Evolutionary conservation across 129 eudicot genomes (phyloP).

Genomic region (Heracleum sosnowskyi): DNA sequence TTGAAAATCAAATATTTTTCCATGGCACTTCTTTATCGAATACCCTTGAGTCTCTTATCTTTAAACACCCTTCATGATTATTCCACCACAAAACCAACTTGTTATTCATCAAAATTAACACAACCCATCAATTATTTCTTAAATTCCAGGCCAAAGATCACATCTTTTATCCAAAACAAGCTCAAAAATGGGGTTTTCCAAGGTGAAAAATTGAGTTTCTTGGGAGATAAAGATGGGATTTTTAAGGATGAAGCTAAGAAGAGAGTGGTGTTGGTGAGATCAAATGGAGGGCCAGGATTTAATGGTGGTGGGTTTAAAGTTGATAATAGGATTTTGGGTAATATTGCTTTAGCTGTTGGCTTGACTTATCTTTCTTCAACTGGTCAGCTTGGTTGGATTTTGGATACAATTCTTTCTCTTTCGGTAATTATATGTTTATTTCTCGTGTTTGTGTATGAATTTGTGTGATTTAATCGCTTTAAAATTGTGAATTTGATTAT

Average conservation of each 20-base stretch:
- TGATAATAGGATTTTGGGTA: conserved; percentile 57
- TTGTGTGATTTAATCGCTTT: neutral
- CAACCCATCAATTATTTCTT: conserved; percentile 25
- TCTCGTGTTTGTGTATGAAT: neutral
- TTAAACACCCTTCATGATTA: conserved; percentile 19
- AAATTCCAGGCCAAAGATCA: conserved; percentile 20
- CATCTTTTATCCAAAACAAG: conserved; percentile 24
- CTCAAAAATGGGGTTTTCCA: conserved; percentile 18
- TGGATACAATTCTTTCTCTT: conserved; percentile 78
- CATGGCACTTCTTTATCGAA: conserved; percentile 38
- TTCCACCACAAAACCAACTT: conserved; percentile 11
- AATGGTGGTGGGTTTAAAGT: conserved; percentile 44
- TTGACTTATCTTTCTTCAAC: conserved; percentile 74
- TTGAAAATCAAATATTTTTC: conserved; percentile 3
- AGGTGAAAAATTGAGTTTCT: conserved; percentile 15
- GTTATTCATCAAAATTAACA: conserved; percentile 19
- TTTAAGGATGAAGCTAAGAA: conserved; percentile 18
- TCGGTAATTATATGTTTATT: conserved; percentile 42
- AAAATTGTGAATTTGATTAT: neutral
- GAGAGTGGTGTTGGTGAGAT: conserved; percentile 46
- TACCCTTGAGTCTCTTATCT: conserved; percentile 38
- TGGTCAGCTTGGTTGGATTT: conserved; percentile 91
- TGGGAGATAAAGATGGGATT: conserved; percentile 26
- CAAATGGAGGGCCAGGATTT: conserved; percentile 31
- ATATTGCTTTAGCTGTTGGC: conserved; percentile 65